phyloP scores from a whole-genome alignment of 164 flowering plant species.

The Amborella trichopoda region DNA sequence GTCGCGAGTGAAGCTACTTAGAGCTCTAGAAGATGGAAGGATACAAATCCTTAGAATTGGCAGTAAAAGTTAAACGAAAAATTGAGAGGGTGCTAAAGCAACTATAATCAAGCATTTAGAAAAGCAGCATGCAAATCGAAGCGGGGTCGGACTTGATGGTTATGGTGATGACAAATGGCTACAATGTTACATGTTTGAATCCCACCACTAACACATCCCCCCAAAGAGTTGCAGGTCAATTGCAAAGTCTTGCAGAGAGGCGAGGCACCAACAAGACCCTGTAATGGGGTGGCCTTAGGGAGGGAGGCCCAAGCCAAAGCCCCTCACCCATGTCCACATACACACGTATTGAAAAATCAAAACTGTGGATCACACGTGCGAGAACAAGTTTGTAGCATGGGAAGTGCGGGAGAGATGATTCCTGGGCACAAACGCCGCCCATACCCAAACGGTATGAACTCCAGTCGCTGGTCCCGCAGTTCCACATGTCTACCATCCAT shows the following conservation, averaged over 20 bases:
- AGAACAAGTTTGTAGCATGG: slow-evolving; percentile 5
- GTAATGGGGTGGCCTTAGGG: slow-evolving; percentile 19
- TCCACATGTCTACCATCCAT: slow-evolving; percentile 2
- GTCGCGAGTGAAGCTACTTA: too few species aligned
- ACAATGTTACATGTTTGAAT: neutral
- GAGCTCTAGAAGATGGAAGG: too few species aligned
- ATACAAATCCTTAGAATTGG: too few species aligned
- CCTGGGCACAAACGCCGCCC: slow-evolving; percentile 8
- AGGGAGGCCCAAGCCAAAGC: slow-evolving; percentile 10
- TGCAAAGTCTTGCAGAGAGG: slow-evolving; percentile 4
- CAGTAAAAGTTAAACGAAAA: too few species aligned
- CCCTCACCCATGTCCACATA: slow-evolving; percentile 5
- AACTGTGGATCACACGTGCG: slow-evolving; percentile 7
- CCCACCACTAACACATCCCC: neutral
- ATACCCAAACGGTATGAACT: slow-evolving; percentile 9
- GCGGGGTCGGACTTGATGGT: neutral
- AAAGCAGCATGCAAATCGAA: neutral
- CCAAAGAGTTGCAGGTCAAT: neutral
- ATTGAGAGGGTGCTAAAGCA: too few species aligned
- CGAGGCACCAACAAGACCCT: slow-evolving; percentile 15
- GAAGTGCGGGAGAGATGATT: neutral
- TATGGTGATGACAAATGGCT: neutral
- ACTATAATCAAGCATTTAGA: neutral
- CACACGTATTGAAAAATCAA: slow-evolving; percentile 1
- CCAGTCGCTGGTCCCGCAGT: slow-evolving; percentile 4